Conservation (phyloP, 371 early-diverging fungal species). For the Mortierella sp. region DNA sequence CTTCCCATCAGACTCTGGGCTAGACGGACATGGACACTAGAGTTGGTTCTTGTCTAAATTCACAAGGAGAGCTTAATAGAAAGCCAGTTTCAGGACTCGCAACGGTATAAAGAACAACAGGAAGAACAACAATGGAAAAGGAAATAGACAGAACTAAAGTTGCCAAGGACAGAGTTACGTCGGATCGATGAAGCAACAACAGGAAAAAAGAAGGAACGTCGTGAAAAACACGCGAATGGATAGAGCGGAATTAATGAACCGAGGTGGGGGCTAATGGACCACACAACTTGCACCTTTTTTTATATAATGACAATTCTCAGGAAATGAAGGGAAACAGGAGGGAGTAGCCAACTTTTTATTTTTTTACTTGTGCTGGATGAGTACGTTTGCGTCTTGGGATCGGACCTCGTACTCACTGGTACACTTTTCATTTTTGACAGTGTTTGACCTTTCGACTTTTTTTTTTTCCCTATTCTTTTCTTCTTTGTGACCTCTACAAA, state of each 20-base stretch:
- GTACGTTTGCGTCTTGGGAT: not conserved
- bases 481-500: not conserved
- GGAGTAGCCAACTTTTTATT: not conserved
- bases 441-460: not conserved
- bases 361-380: not conserved
- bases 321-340: not conserved
- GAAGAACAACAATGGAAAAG: not conserved
- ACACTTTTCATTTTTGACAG: not conserved
- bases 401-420: not conserved
- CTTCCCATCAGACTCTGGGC: conserved; percentile 83
- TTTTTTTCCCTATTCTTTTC: not conserved
- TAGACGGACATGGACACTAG: conserved; percentile 87
- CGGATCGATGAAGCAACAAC: not conserved
- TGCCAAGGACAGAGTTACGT: not conserved
- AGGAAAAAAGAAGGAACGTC: not conserved
- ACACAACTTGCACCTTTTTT: not conserved
- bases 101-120: not conserved
- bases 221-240: not conserved
- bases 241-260: not conserved
- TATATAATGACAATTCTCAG: not conserved
- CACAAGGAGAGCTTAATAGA: not conserved
- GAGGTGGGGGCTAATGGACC: not conserved
- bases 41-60: conserved; percentile 76
- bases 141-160: not conserved
- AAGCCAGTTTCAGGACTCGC: not conserved